phyloP scores from a whole-genome alignment of 371 early-diverging fungal species.

The Mortierella sp. region DNA sequence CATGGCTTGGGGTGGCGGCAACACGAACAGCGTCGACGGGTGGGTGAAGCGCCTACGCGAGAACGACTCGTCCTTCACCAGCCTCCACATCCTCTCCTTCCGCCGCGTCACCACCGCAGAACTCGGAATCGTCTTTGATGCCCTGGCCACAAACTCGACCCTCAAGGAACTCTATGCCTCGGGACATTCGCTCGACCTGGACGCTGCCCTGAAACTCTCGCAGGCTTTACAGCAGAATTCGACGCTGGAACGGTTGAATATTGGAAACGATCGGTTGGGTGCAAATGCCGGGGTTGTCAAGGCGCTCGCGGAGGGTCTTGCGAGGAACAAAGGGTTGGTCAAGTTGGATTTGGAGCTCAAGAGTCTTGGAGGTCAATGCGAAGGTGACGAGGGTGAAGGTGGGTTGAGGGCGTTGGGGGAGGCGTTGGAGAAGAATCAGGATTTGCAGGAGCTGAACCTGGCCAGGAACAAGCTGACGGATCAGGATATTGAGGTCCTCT shows the following conservation, averaged over 20 bases:
- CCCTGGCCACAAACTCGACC: conserved; percentile 62
- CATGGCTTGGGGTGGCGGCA: conserved; percentile 75
- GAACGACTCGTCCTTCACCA: conserved; percentile 65
- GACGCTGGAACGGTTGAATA: conserved; percentile 62
- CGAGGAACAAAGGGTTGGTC: conserved; percentile 63
- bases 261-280: conserved; percentile 64
- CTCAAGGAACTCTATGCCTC: conserved; percentile 70
- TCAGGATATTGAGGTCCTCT: conserved; percentile 47
- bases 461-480: conserved; percentile 66
- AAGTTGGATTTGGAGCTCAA: conserved; percentile 74
- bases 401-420: conserved; percentile 23
- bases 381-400: background rate
- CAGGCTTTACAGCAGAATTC: conserved; percentile 64
- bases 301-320: conserved; percentile 65
- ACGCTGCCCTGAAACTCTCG: conserved; percentile 59
- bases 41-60: conserved; percentile 70
- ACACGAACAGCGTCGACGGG: conserved; percentile 65
- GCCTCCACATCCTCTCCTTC: conserved; percentile 73
- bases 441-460: conserved; percentile 60
- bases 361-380: conserved; percentile 52
- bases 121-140: conserved; percentile 64
- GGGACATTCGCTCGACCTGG: conserved; percentile 64
- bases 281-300: conserved; percentile 39
- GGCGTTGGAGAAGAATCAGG: conserved; percentile 28
- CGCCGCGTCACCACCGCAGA: conserved; percentile 64